phyloP scores from a whole-genome alignment of 2,329 filamentous ascomycete species.

The Orbilia ellipsospora region DNA sequence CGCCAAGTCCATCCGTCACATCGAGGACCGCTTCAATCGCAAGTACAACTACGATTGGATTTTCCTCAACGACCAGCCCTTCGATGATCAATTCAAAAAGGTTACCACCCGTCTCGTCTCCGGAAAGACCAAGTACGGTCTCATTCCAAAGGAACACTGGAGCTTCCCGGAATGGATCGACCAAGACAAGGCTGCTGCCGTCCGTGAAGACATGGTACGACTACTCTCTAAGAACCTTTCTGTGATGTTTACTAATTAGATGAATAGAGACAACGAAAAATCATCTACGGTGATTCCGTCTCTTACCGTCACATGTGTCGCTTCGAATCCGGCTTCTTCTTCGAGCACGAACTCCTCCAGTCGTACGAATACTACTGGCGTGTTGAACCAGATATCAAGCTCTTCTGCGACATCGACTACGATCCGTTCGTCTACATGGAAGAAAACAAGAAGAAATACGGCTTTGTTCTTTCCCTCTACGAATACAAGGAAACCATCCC shows the following conservation, averaged over 20 bases:
- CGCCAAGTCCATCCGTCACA: constrained; percentile 90
- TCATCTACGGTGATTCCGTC: constrained; percentile 97
- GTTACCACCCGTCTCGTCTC: constrained; percentile 90
- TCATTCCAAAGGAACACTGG: constrained; percentile 93
- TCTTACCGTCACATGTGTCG: constrained; percentile 99
- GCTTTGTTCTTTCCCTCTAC: constrained; percentile 92
- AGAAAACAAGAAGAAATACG: constrained; percentile 97
- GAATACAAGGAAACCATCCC: constrained; percentile 97
- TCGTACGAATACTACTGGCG: constrained; percentile 99
- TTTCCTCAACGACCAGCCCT: constrained; percentile 95
- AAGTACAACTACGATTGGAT: constrained; percentile 99
- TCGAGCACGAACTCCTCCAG: constrained; percentile 89
- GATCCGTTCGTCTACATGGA: constrained; percentile 97
- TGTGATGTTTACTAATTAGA: neutral
- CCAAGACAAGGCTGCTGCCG: constrained; percentile 88
- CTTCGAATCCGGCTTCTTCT: constrained; percentile 99
- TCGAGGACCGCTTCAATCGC: constrained; percentile 97
- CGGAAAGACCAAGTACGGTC: constrained; percentile 88
- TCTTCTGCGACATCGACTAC: constrained; percentile 94
- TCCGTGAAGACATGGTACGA: constrained; percentile 87
- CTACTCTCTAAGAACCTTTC: neutral
- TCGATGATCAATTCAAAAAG: constrained; percentile 92
- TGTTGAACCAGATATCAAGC: constrained; percentile 94
- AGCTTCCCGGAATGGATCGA: constrained; percentile 97
- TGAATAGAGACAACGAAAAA: constrained; percentile 74